phyloP scores from a whole-genome alignment of 2,329 filamentous ascomycete species.

The Botrytis medusae region DNA sequence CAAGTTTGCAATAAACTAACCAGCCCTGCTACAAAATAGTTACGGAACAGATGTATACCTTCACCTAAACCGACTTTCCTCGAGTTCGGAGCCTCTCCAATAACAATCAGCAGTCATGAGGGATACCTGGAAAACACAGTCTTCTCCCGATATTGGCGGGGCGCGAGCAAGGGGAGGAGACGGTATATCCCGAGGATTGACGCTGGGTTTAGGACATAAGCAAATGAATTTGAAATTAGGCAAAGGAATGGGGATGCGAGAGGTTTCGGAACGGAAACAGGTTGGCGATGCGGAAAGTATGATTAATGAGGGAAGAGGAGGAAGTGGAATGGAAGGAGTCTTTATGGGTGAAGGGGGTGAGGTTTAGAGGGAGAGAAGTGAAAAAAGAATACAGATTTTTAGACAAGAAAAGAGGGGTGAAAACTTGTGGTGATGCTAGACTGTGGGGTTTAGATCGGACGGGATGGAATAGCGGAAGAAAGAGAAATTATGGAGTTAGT shows the following conservation, averaged over 20 bases:
- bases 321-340: conserved; percentile 37
- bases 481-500: neutral
- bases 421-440: conserved; percentile 7
- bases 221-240: conserved; percentile 67
- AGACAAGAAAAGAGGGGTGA: neutral
- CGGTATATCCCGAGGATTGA: conserved; percentile 62
- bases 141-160: conserved; percentile 1
- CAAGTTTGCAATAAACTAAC: conserved; percentile 27
- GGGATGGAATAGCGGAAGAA: neutral
- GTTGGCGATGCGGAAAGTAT: conserved; percentile 84
- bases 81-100: conserved; percentile 94
- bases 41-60: conserved; percentile 99
- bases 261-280: conserved; percentile 84
- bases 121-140: conserved; percentile 45
- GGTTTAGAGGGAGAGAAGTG: conserved; percentile 30
- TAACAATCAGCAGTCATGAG: conserved; percentile 83
- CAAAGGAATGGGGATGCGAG: conserved; percentile 50
- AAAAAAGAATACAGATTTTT: neutral
- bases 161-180: conserved; percentile 45
- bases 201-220: conserved; percentile 52
- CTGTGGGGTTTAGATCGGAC: neutral
- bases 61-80: conserved; percentile 92
- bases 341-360: conserved; percentile 39
- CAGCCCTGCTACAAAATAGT: conserved; percentile 47
- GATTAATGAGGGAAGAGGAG: conserved; percentile 52